Evolutionary conservation across 495 filamentous ascomycete species (phyloP).

Genomic region (Clavariopsis aquatica): DNA sequence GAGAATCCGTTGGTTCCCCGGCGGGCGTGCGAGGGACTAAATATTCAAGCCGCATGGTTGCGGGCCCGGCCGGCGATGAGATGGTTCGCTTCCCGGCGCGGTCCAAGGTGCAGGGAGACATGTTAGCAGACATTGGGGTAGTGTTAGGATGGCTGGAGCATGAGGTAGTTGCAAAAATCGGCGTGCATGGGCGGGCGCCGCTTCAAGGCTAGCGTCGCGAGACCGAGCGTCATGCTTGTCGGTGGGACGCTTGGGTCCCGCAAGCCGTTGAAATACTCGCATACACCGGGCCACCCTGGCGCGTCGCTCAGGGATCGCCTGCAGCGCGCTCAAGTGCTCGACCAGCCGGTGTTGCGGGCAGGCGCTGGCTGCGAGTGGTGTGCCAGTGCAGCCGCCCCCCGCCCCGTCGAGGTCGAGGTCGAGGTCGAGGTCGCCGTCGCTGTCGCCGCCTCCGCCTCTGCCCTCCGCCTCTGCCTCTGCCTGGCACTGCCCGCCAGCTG

Average conservation of each 20-base stretch:
- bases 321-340: slow-evolving; percentile 4
- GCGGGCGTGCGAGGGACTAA: slow-evolving; percentile 35
- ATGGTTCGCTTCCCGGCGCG: slow-evolving; percentile 34
- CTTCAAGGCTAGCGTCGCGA: slow-evolving; percentile 32
- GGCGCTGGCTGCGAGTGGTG: too few species aligned
- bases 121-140: slow-evolving; percentile 41
- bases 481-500: too few species aligned
- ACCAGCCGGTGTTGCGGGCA: too few species aligned
- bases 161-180: slow-evolving; percentile 34
- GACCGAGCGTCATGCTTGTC: slow-evolving; percentile 29
- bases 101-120: slow-evolving; percentile 36
- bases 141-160: slow-evolving; percentile 38
- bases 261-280: slow-evolving; percentile 33
- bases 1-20: slow-evolving; percentile 34
- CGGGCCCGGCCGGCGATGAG: slow-evolving; percentile 27
- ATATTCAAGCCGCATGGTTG: slow-evolving; percentile 42
- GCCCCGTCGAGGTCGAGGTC: neutral
- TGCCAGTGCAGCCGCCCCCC: neutral
- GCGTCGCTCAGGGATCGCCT: slow-evolving; percentile 30
- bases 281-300: slow-evolving; percentile 31
- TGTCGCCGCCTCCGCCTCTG: too few species aligned
- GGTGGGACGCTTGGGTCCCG: slow-evolving; percentile 21
- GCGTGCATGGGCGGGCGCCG: slow-evolving; percentile 23
- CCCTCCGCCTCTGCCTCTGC: too few species aligned
- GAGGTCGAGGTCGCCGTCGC: neutral